Evolutionary conservation across 495 filamentous ascomycete species (phyloP), one percentile per base, ranked within the genome.

Genomic region (Talaromyces liani): DNA sequence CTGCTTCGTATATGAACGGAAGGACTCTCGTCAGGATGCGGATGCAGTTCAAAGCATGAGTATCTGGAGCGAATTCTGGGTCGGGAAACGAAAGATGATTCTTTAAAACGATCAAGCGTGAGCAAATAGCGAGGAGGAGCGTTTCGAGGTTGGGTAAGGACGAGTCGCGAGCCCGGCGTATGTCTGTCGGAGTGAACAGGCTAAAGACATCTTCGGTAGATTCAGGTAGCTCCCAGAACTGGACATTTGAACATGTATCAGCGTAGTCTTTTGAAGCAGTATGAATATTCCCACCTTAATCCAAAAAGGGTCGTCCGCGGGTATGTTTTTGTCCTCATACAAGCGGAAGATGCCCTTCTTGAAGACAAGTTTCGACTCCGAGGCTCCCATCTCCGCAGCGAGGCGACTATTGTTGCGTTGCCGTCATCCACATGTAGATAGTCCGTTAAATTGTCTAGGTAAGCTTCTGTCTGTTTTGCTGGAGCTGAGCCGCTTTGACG

Each of bases 281-380:
- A 24, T 24, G 2, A 24, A 27, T n/a, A 18, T 59, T 80, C 87
- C 71, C 75, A 95, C 92, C 68, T 91, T 90, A 61, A 91, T 84
- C 94, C 94, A 99, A 79, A 96, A 98, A 12, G 87, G 82, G 80
- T 97, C 92, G 73, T 93, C 87, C 49, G 91, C 85, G 53, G 92
- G 84, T 68, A 99, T 98, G 68, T 89, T 83, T 67, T 88, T 85
- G 73, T 94, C 87, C 73, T 97, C 93, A 18, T 92, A 95, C 61
- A 99, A 87, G 71, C 89, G 87, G 80, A 99, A 99, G 80, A 99
- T 97, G 73, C 93, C 94, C 75, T 97, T 90, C 77, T 98, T 99
- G 85, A 99, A 98, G 69, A 92, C 91, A 69, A 97, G 88, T 85
- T 99, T 99, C 66, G 93, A 97, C 80, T 99, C 95, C 74, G 94